Evolutionary conservation across 2,329 filamentous ascomycete species (phyloP), one percentile per base, ranked within the genome.

Genomic region (Beauveria rudraprayagi): DNA sequence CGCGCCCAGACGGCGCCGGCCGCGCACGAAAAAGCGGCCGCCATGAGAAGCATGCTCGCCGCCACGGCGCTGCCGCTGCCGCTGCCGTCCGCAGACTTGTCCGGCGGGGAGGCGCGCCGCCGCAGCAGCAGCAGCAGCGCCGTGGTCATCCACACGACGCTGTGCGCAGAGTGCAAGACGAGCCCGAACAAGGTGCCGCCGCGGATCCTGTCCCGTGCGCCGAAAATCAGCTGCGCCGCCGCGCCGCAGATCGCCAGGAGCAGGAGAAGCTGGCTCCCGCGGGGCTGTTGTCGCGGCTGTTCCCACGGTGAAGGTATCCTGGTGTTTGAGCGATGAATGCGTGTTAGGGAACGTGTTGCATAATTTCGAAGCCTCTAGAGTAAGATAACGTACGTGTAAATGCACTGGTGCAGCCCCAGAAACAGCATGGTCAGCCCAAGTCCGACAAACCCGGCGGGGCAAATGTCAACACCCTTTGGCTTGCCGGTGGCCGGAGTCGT

Each of bases 101-200:
- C 17, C 8, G n/a, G 1, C 5, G 17, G 11, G 11, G 34, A 54
- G 51, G 28, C 16, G 40, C 37, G 24, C 30, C 30, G 10, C 30
- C 30, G 4, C 37, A 30, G 53, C 41, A 22, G 53, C 28, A 28
- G 28, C n/a, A 76, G 80, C 19, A 82, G 73, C 65, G 84, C 81
- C 74, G 85, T 83, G 65, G 78, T 81, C 65, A 85, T 77, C 83
- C 83, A 86, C 74, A 86, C 86, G 63, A 82, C 82, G 61, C 83
- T 82, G 68, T 85, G 86, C 3, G 80, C 83, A 47, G 80, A 81
- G 62, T 85, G 81, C 9, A 84, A 80, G 7, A 83, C 85, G 34
- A 81, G 82, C 76, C 82, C 83, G 57, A 85, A 85, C 11, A 82
- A 85, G 73, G 85, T 86, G 30, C 26, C 53, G 41, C 30, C 52